Base-by-base conservation (phyloP, 2,329 filamentous ascomycete species). In the Myriosclerotinia curreyana region DNA sequence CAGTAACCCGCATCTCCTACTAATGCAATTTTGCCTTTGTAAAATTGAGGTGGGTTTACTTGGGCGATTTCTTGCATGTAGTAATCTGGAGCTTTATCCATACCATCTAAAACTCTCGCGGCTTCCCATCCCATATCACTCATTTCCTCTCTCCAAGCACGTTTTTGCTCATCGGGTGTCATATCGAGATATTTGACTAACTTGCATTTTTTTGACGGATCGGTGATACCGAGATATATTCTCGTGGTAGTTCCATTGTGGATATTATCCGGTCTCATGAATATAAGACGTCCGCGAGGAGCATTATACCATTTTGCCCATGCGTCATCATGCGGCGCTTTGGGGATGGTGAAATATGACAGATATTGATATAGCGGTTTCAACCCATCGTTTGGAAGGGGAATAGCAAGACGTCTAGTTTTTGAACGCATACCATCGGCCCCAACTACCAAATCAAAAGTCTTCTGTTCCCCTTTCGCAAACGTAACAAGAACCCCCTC, bases 1-100 rank as follows among this genome's bases (percentile, higher is more conserved):
- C 75, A 75, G 64, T 78, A 80, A 0, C 74, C 83, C 2, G 82
- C 82, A 70, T 86, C 83, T 7, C 84, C 83, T 1, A 85, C 73
- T 1, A 86, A 72, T 3, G 85, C 75, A 12, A 70, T 66, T 7
- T 69, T 67, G 1, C 84, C 77, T 25, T 68, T 72, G 36, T 62
- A 74, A 71, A 80, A 4, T 77, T 76, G 66, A 0, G 75, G 70
- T 49, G 77, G 54, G 42, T 76, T 77, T 25, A 83, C 75, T n/a
- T 77, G 76, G 0, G 72, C 75, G 22, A 80, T 69, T 12, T 75
- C 71, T 31, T 74, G 72, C 65, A 75, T 75, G 63, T 80, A 79
- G 67, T 80, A 77, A 65, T 79, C 77, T 1, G 74, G 65, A 3
- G 75, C 65, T 1, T 64, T 58, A 25, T 71, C 71, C 70, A 83